Percentiles rank a stretch among this genome's conserved stretches.
phyloP scores from a whole-genome alignment of 106 monocot species.

The Apostasia shenzhenica region DNA sequence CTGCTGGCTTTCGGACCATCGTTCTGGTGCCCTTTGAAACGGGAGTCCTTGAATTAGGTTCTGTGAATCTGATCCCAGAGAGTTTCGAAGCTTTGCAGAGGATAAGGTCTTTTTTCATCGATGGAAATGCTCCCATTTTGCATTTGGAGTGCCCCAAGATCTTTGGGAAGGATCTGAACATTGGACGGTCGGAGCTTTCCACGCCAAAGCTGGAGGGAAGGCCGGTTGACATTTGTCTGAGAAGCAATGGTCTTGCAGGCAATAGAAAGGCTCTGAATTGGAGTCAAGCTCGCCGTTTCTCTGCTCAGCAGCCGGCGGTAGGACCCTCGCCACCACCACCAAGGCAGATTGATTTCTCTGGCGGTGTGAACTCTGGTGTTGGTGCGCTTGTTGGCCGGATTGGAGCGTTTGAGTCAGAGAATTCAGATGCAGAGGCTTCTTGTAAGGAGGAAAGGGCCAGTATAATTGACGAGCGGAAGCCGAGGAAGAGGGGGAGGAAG shows the following conservation, averaged over 20 bases:
- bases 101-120: slow-evolving; percentile 22
- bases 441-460: slow-evolving; percentile 25
- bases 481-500: slow-evolving; percentile 60
- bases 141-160: slow-evolving; percentile 23
- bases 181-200: background rate
- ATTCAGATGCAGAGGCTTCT: slow-evolving; percentile 18
- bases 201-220: slow-evolving; percentile 4
- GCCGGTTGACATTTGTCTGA: background rate
- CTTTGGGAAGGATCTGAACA: slow-evolving; percentile 53
- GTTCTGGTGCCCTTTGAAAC: slow-evolving; percentile 51
- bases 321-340: background rate
- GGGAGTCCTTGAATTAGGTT: slow-evolving; percentile 66
- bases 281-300: background rate
- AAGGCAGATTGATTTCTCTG: slow-evolving; percentile 9
- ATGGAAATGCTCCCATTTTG: background rate
- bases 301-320: slow-evolving; percentile 1
- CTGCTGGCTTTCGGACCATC: slow-evolving; percentile 52
- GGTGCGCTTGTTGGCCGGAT: slow-evolving; percentile 6
- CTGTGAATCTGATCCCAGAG: slow-evolving; percentile 33
- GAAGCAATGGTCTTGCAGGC: background rate
- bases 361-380: slow-evolving; percentile 13
- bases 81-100: slow-evolving; percentile 15
- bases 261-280: slow-evolving; percentile 1
- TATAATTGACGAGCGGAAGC: slow-evolving; percentile 26
- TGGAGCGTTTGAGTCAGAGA: slow-evolving; percentile 10